Conservation (phyloP, 345 rosid species). For the Ceriops zippeliana region DNA sequence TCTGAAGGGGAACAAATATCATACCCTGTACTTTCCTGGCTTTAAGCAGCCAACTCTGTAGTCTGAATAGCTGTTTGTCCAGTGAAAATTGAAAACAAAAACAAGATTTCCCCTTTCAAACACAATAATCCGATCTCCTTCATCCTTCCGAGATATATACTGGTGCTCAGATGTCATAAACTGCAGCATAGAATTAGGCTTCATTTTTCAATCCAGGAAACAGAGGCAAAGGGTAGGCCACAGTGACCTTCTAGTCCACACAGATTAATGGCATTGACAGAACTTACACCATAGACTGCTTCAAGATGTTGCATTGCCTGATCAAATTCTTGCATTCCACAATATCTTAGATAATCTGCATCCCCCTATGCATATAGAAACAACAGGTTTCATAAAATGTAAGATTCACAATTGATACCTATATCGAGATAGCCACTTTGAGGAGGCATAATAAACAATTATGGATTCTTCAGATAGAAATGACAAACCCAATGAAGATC, state of each 20-base stretch:
- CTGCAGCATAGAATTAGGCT: constrained; percentile 36
- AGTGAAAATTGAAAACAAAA: constrained; percentile 90
- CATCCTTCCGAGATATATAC: constrained; percentile 79
- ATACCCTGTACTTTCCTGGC: constrained; percentile 93
- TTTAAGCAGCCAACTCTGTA: constrained; percentile 77
- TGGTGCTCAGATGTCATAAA: constrained; percentile 95
- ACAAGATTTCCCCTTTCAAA: constrained; percentile 86
- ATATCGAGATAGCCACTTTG: background rate
- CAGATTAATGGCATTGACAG: background rate
- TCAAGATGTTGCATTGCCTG: constrained; percentile 87
- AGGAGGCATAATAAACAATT: background rate
- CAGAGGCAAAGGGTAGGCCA: background rate
- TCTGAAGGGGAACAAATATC: background rate
- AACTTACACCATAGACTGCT: constrained; percentile 69
- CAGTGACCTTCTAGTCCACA: background rate
- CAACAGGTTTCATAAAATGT: background rate
- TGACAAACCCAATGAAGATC: background rate
- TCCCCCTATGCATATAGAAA: constrained; percentile 50
- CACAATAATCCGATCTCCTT: constrained; percentile 71
- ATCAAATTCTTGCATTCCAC: constrained; percentile 90
- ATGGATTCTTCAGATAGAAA: background rate
- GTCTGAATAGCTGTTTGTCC: constrained; percentile 78
- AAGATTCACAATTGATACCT: background rate
- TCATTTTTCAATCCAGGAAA: background rate
- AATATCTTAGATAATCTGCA: constrained; percentile 71